Base-by-base conservation (phyloP, 441 rosid species). In the Geranium incanum region DNA sequence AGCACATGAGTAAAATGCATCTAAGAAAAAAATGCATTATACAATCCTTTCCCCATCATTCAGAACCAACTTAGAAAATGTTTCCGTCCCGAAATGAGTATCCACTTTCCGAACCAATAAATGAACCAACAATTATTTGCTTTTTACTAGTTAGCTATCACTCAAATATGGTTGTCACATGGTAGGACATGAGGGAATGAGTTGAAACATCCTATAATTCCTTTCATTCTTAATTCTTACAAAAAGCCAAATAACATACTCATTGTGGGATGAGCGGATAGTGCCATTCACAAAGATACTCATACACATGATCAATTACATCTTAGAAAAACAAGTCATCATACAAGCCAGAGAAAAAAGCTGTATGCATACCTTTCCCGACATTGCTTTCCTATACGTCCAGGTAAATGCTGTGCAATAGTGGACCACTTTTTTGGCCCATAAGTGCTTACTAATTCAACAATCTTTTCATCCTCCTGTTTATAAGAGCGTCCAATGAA, bases 371-470 rank as follows among this genome's bases (percentile, higher is more conserved):
- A 95, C 98, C 98, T 90, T 80, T 95, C 99, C 78, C 98, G 79
- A 74, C 99, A 95, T 76, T 95, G 99, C 85, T 95, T 95, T 74
- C 98, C 98, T 72, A 95, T 95, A 65, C 99, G 98, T 65, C 98
- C 99, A 76, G 97, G 93, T 79, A 95, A 82, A 85, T 83, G 93
- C 45, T 89, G 90, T 28, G 99, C 97, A 73, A 95, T 95, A 8
- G 95, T 88, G 74, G 99, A 95, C 99, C 99, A 95, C 78, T 95
- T 95, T 78, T 92, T 95, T 28, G 98, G 98, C 23, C 99, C 99
- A 70, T 79, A 80, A 81, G 79, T 88, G 68, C 89, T 75, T 71
- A 95, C 97, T 86, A 92, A 66, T 82, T 92, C 93, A 75, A 82
- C 73, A 71, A 95, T 95, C 78, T 76, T 86, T 68, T 87, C 93